Evolutionary conservation across 805 yeast species (phyloP), one percentile per base, ranked within the genome.

Genomic region (Candida rishiriensis): DNA sequence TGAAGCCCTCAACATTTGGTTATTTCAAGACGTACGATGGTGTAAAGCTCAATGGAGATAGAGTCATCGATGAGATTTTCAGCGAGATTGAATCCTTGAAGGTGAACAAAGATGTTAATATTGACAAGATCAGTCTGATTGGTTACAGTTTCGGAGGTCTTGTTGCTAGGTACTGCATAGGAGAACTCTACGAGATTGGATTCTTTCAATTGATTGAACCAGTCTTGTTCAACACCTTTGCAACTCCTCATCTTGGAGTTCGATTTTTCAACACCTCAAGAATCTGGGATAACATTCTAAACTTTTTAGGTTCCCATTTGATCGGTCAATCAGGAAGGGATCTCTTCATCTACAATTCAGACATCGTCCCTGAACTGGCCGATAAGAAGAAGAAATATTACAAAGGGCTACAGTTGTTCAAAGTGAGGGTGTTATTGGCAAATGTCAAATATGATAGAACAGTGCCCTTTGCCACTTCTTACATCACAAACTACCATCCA

Each of bases 141-240:
- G 97, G 98, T 0, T 91, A 90, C 61, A 87, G 96, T 0, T 67
- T 91, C 46, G 97, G 98, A 17, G 98, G 98, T 0, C 65, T 90
- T 31, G 79, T 91, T 29, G 72, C 89, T 0, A 70, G 97, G 40
- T 89, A 87, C 60, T 82, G 88, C 21, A 72, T 89, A 38, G 55
- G 75, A 61, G 63, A 82, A 70, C 49, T 75, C 68, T 53, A 71
- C 66, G 47, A 70, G 63, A 30, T 64, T 55, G 75, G 71, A 1
- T 76, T 73, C 58, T 87, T 81, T 53, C 75, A 75, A 2, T 55
- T 56, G 1, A 72, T 87, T 16, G 71, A 73, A 46, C 96, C 97
- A 0, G 67, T 75, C 17, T 52, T 72, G 34, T 84, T 80, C 50
- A 70, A 83, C 3, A 81, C 88, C 0, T 76, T 91, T 72, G 86